Evolutionary conservation across 2,329 filamentous ascomycete genomes (phyloP), one percentile per base, ranked within the genome.

Genomic region (Clonostachys solani): DNA sequence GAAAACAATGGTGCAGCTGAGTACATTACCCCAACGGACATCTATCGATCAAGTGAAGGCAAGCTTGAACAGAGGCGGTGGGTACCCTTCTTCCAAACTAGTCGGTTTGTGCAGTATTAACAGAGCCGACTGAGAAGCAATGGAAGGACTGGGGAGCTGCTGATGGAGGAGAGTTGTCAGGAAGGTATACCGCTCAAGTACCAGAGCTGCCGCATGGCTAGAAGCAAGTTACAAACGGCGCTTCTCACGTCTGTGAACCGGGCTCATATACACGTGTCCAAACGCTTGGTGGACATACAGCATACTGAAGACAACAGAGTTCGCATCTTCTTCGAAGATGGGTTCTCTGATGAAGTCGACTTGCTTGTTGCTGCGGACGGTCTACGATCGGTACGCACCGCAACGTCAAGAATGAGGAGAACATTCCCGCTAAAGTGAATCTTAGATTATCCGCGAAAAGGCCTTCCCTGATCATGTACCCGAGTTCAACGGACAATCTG

Each of bases 341-440:
- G 68, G 5, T 55, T 53, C 5, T 44, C 43, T 1, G 66, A 65
- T 3, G 56, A 64, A 15, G 67, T 67, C 3, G 74, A 77, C 50
- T 55, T 80, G 1, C 64, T 79, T 2, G 65, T 80, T 3, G 76
- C 74, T 0, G 76, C 72, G 5, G 74, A 80, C 53, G 73, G 77
- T 4, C 77, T 78, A 45, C 68, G 73, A 48, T 77, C 74, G 5
- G 69, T 74, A 52, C 33, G 60, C 48, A n/a, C 13, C 19, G 8
- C 19, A 23, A 23, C 19, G 19, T 23, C 8, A 23, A 23, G 19
- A 23, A 23, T 23, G 6, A 7, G 19, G 19, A 23, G 19, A 7
- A 12, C 4, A 38, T 16, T 38, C 36, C 36, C 5, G 19, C 19
- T 23, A 23, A 23, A 23, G 19, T 23, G 19, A 6, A 23, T 23